Conservation (phyloP, 2,329 filamentous ascomycete species). For the Penicillium sumatraense region DNA sequence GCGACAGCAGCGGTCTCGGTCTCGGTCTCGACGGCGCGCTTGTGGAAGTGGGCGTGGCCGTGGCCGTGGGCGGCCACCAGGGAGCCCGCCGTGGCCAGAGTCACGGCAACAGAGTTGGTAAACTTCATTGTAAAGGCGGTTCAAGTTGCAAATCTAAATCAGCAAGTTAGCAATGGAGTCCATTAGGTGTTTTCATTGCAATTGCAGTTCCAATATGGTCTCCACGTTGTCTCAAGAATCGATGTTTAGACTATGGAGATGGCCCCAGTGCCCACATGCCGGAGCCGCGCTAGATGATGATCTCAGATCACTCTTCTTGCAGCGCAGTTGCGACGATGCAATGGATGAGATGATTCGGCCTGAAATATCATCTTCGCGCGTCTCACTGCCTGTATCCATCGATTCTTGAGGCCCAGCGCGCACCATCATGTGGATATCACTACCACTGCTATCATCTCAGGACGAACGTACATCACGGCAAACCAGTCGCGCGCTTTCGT, state of each 20-base stretch:
- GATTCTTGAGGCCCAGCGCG: background rate
- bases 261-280: background rate
- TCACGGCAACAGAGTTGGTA: conserved; percentile 40
- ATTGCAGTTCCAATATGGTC: too few species aligned
- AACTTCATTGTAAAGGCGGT: conserved; percentile 43
- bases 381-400: background rate
- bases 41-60: conserved; percentile 48
- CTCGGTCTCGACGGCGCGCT: conserved; percentile 42
- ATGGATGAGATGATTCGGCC: background rate
- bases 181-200: too few species aligned
- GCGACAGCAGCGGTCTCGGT: conserved; percentile 60
- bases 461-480: conserved; percentile 39
- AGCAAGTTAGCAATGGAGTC: background rate
- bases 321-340: background rate
- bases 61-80: conserved; percentile 49
- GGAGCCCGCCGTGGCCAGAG: conserved; percentile 49
- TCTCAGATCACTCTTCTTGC: background rate
- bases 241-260: background rate
- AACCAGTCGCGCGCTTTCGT: conserved; percentile 33
- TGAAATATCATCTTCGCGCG: background rate
- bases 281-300: background rate
- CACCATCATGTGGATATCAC: conserved; percentile 12
- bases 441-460: too few species aligned
- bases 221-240: background rate
- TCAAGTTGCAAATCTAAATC: conserved; percentile 13